phyloP scores from a whole-genome alignment of 2,329 filamentous ascomycete genomes.

The Fusarium multiceps region DNA sequence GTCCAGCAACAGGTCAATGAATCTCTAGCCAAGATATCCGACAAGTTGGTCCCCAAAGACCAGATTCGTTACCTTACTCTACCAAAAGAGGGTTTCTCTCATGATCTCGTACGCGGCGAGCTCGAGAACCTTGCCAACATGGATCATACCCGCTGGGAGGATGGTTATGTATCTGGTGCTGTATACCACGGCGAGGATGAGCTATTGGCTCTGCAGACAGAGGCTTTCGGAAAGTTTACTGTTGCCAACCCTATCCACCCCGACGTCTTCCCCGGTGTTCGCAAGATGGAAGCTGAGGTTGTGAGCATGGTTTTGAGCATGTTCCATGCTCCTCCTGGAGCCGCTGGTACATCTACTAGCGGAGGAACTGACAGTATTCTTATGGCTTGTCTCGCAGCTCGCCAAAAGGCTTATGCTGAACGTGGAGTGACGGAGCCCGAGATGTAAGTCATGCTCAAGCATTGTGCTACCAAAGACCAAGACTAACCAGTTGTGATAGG shows the following conservation, averaged over 20 bases:
- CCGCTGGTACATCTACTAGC: conserved; percentile 88
- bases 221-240: conserved; percentile 93
- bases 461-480: neutral
- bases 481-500: conserved; percentile 58
- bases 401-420: conserved; percentile 88
- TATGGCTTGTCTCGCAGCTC: conserved; percentile 91
- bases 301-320: conserved; percentile 93
- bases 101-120: conserved; percentile 83
- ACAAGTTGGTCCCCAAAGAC: conserved; percentile 81
- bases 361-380: conserved; percentile 97
- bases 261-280: conserved; percentile 95
- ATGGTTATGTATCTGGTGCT: conserved; percentile 91
- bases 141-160: conserved; percentile 97
- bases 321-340: conserved; percentile 89
- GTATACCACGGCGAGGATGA: conserved; percentile 94
- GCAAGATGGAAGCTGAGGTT: conserved; percentile 99
- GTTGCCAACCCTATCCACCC: conserved; percentile 97
- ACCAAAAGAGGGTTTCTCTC: conserved; percentile 84
- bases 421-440: conserved; percentile 91
- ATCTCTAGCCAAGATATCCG: conserved; percentile 81
- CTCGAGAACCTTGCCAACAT: conserved; percentile 81
- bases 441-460: conserved; percentile 70
- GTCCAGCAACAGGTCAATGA: conserved; percentile 87
- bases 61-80: conserved; percentile 79
- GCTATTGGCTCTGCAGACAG: conserved; percentile 84